These are phyloP conservation scores for Zopfia rhizophila DNA, from an alignment of 2,329 filamentous ascomycete species.

Conservation along the genomic window DNA sequence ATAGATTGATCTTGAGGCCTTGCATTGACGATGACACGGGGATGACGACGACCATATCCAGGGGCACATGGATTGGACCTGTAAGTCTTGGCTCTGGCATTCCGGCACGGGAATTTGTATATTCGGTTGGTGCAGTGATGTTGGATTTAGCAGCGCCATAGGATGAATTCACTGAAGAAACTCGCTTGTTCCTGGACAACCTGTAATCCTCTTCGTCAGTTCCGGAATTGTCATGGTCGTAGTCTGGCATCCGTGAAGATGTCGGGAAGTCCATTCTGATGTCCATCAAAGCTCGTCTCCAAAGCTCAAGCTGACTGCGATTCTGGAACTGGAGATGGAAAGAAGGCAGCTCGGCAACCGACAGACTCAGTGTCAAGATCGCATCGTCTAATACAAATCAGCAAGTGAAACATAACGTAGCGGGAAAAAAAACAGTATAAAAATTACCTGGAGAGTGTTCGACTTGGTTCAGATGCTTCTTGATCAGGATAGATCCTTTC, in stretches of 20 bases:
- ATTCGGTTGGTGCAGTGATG: slow-evolving; percentile 91
- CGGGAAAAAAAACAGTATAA: not conserved
- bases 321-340: slow-evolving; percentile 94
- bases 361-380: slow-evolving; percentile 87
- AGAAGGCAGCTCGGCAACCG: slow-evolving; percentile 89
- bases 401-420: slow-evolving; percentile 6
- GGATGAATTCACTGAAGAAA: slow-evolving; percentile 83
- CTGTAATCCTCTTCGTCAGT: slow-evolving; percentile 89
- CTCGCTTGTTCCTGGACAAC: slow-evolving; percentile 67
- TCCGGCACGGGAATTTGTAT: slow-evolving; percentile 72
- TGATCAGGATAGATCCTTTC: slow-evolving; percentile 97
- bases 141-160: slow-evolving; percentile 85
- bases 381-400: slow-evolving; percentile 71
- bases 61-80: slow-evolving; percentile 81
- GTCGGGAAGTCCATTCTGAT: slow-evolving; percentile 75
- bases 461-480: slow-evolving; percentile 95
- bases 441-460: slow-evolving; percentile 67
- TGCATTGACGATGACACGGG: slow-evolving; percentile 99
- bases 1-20: slow-evolving; percentile 95
- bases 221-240: slow-evolving; percentile 82
- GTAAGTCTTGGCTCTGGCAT: slow-evolving; percentile 56
- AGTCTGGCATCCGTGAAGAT: slow-evolving; percentile 72
- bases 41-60: slow-evolving; percentile 96
- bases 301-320: slow-evolving; percentile 84
- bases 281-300: slow-evolving; percentile 88